Base-by-base conservation (phyloP, 1,139 yeast species). In the Taphrina populina region DNA sequence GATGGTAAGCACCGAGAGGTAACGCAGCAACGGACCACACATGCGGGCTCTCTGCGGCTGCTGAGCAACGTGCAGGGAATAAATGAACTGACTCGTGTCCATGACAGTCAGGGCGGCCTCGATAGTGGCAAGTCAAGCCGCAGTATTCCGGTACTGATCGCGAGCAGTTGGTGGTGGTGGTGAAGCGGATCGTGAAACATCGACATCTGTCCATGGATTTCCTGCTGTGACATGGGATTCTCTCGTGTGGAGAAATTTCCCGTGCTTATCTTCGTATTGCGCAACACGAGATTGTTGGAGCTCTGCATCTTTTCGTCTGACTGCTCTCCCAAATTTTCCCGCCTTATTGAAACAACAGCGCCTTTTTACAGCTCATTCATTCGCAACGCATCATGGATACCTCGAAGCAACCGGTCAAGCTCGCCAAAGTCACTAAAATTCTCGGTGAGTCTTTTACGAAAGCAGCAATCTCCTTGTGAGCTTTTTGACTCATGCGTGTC, bases 381-480 rank as follows among this genome's bases (percentile, higher is more conserved):
- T 26, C 23, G 17, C 4, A 11, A 40, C 34, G 17, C n/a, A 30
- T 30, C 47, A 43, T 43, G 47, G 47, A 43, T 43, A 19, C 47
- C 64, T 64, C 73, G 63, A 73, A 73, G 66, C 67, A 73, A 61
- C 96, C 95, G 76, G 96, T 90, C 73, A 92, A 95, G 80, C 87
- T 92, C 79, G 98, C 97, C 76, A 90, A 88, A 82, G 97, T 92
- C 75, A 88, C 87, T 80, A 92, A 92, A 83, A 97, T 92, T 77
- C 84, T 92, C 78, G 97, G 47, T 43, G 2, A 43, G 47, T 43
- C 17, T 15, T n/a, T n/a, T n/a, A n/a, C n/a, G n/a, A n/a, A n/a
- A n/a, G n/a, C n/a, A n/a, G n/a, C n/a, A n/a, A n/a, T n/a, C n/a
- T n/a, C n/a, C n/a, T n/a, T n/a, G n/a, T n/a, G n/a, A n/a, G n/a